Conservation (phyloP, 345 rosid genomes). For the Pugionium cornutum region DNA sequence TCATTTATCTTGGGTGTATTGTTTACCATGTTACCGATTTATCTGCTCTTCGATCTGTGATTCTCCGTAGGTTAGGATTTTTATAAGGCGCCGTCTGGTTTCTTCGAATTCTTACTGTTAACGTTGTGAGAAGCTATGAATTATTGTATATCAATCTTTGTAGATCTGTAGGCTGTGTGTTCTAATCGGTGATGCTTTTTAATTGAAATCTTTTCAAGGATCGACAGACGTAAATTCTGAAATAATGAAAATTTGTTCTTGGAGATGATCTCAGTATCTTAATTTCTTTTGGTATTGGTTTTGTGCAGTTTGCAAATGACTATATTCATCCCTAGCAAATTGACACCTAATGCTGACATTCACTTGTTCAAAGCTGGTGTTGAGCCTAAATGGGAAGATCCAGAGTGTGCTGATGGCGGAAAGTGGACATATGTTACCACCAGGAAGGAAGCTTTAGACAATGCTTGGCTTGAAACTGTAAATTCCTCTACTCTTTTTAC, state of each 20-base stretch:
- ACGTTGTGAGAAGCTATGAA: not conserved
- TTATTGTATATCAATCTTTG: not conserved
- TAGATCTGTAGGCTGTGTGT: not conserved
- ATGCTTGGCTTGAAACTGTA: conserved; percentile 92
- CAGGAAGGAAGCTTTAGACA: conserved; percentile 59
- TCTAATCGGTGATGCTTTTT: not conserved
- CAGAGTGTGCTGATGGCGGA: conserved; percentile 88
- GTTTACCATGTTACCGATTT: not conserved
- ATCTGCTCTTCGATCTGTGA: conserved; percentile 19
- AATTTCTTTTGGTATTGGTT: conserved; percentile 9
- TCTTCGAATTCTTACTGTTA: not conserved
- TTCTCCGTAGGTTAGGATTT: not conserved
- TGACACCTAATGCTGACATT: conserved; percentile 63
- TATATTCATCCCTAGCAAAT: conserved; percentile 75
- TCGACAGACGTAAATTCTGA: too few species aligned
- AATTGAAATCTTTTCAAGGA: too few species aligned
- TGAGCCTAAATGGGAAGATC: conserved; percentile 99
- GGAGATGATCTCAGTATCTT: not conserved
- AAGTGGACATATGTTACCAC: conserved; percentile 77
- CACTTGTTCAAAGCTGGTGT: conserved; percentile 87
- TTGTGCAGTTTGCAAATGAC: conserved; percentile 71
- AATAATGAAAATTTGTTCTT: not conserved
- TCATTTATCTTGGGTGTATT: not conserved
- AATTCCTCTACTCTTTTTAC: not conserved
- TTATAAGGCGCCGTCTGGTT: not conserved